Evolutionary conservation across 179 eudicot genomes (phyloP), one percentile per base, ranked within the genome.

Genomic region (Drosera spatulata): DNA sequence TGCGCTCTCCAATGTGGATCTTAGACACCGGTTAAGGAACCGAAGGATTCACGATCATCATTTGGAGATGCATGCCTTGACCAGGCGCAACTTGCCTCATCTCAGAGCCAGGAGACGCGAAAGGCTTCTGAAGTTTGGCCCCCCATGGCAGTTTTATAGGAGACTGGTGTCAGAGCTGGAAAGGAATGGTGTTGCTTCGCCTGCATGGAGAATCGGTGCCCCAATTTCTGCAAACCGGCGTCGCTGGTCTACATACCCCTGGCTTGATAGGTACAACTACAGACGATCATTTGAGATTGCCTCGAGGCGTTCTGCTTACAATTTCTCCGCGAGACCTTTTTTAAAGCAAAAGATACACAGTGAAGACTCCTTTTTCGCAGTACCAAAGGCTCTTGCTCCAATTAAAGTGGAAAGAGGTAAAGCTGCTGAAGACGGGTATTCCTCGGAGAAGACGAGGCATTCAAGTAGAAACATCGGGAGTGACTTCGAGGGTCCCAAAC

Each of bases 401-500:
- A 74, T 75, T 66, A 84, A 71, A 69, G 81, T 66, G 65, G 78
- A 67, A 59, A 80, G 71, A 61, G 67, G 62, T 48, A 74, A 59
- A 73, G 44, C 69, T 10, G 22, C 42, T 42, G 63, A 42, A 46
- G 68, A 68, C 48, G 68, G 53, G 1, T 46, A 66, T 62, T 55
- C 50, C 41, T 55, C 38, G 8, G 47, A 64, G 50, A 48, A 39
- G 41, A 44, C 5, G 6, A 66, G 69, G 7, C 51, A 46, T 72
- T 44, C 55, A 8, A 66, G 39, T 50, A 62, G 55, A 55, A 62
- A 45, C 50, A 55, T n/a, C 2, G 61, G 71, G 0, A 80, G 71
- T 56, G 73, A 78, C 51, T 86, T 86, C 55, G 76, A 79, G 62
- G 85, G 80, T 64, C 95, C 95, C 33, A 84, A 82, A 69, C 79